Evolutionary conservation across 495 filamentous ascomycete species (phyloP).

Genomic region (Pseudoneurospora amorphoporcata): DNA sequence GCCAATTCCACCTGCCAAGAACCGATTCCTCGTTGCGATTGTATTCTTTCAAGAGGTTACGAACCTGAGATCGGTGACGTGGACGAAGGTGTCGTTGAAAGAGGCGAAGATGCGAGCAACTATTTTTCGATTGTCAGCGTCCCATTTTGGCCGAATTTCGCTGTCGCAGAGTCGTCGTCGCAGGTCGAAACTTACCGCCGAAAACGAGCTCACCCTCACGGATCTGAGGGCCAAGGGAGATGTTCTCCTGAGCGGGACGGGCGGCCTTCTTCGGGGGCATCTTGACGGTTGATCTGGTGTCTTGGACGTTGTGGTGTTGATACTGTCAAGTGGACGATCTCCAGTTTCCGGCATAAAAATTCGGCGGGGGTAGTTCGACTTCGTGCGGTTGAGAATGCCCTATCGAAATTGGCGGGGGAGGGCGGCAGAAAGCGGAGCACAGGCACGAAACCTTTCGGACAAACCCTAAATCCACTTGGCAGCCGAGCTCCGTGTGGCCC

Average conservation of each 20-base stretch:
- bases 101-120: slow-evolving; percentile 98
- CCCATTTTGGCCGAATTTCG: not conserved
- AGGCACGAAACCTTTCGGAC: slow-evolving; percentile 1
- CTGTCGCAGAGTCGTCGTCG: not conserved
- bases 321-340: slow-evolving; percentile 9
- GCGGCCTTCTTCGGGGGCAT: slow-evolving; percentile 81
- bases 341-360: slow-evolving; percentile 11
- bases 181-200: slow-evolving; percentile 37
- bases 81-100: slow-evolving; percentile 98
- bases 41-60: slow-evolving; percentile 35
- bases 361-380: slow-evolving; percentile 15
- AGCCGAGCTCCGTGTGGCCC: slow-evolving; percentile 2
- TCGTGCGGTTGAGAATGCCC: slow-evolving; percentile 20
- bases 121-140: slow-evolving; percentile 6
- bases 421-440: slow-evolving; percentile 15
- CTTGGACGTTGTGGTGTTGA: slow-evolving; percentile 9
- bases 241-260: slow-evolving; percentile 80
- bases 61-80: slow-evolving; percentile 97
- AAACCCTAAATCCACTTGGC: slow-evolving; percentile 23
- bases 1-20: slow-evolving; percentile 1
- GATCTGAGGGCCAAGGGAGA: slow-evolving; percentile 86
- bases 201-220: slow-evolving; percentile 83
- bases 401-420: slow-evolving; percentile 17
- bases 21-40: not conserved
- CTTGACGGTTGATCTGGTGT: slow-evolving; percentile 30